Percentiles rank a stretch among this genome's conserved stretches.
These are phyloP conservation scores for Sistotremastrum suecicum DNA, from an alignment of 768 basidiomycete species.

Conservation along the genomic window DNA sequence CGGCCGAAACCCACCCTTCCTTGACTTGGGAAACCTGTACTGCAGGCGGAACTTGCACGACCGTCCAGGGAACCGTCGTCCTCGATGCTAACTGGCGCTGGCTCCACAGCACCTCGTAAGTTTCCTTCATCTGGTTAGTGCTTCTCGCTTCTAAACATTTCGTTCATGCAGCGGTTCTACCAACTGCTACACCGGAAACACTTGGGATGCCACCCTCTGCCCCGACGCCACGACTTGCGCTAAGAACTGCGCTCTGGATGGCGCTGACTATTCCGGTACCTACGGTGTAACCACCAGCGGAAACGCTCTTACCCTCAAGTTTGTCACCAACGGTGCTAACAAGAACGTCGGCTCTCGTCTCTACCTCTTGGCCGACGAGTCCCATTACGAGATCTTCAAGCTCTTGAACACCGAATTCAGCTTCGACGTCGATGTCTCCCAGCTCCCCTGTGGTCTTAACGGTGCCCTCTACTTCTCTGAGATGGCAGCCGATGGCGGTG, in stretches of 20 bases:
- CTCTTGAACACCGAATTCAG: conserved; percentile 42
- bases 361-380: conserved; percentile 36
- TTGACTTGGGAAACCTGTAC: conserved; percentile 12
- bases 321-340: conserved; percentile 24
- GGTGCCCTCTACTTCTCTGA: conserved; percentile 46
- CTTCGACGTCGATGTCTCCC: conserved; percentile 45
- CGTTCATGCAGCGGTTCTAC: conserved; percentile 10
- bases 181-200: conserved; percentile 24
- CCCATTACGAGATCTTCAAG: conserved; percentile 34
- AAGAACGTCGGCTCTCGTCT: conserved; percentile 20
- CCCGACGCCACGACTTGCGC: conserved; percentile 18
- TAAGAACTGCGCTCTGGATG: conserved; percentile 21
- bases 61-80: conserved; percentile 2
- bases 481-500: conserved; percentile 46
- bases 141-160: no score
- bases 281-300: conserved; percentile 38
- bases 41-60: conserved; percentile 2
- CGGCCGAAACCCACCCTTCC: conserved; percentile 10
- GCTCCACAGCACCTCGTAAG: not conserved
- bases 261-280: conserved; percentile 24
- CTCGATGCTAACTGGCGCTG: conserved; percentile 10
- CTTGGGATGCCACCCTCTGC: conserved; percentile 19
- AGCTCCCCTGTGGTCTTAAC: conserved; percentile 45
- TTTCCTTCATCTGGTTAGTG: no score
- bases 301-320: conserved; percentile 32